These are phyloP conservation scores for Pseudogymnoascus sp. DNA, from an alignment of 2,329 filamentous ascomycete species.

Conservation along the genomic window DNA sequence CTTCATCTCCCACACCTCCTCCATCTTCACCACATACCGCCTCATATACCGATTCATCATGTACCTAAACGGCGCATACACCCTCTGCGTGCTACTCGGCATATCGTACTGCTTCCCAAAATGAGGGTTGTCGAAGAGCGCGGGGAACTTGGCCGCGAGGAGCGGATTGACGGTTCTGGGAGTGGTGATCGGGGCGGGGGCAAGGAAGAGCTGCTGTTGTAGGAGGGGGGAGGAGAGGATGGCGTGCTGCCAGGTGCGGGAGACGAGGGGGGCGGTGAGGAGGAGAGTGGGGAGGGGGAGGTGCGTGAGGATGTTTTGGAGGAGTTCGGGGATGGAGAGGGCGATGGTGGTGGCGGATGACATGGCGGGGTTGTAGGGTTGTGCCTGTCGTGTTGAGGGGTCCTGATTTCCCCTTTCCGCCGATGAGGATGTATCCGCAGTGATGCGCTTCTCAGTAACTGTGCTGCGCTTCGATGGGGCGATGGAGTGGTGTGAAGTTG, in stretches of 20 bases:
- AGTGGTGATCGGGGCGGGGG: neutral
- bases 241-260: neutral
- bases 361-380: neutral
- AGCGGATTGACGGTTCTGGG: neutral
- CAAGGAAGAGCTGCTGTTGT: neutral
- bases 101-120: neutral
- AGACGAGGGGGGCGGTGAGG: neutral
- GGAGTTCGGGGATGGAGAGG: neutral
- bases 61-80: neutral
- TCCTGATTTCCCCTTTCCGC: neutral
- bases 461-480: neutral
- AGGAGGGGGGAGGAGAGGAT: neutral
- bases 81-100: neutral
- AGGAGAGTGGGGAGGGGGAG: neutral
- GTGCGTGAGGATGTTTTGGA: neutral
- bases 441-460: neutral
- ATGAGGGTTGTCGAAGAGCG: neutral
- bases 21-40: neutral
- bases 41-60: neutral
- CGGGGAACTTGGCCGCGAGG: neutral
- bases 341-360: neutral
- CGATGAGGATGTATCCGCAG: neutral
- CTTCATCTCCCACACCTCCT: conserved; percentile 1
- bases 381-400: neutral
- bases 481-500: neutral